A percentile compares a stretch with the other conserved stretches of the same genome.
Evolutionary conservation across 768 basidiomycete species (phyloP).

Genomic region (Calocera viscosa): DNA sequence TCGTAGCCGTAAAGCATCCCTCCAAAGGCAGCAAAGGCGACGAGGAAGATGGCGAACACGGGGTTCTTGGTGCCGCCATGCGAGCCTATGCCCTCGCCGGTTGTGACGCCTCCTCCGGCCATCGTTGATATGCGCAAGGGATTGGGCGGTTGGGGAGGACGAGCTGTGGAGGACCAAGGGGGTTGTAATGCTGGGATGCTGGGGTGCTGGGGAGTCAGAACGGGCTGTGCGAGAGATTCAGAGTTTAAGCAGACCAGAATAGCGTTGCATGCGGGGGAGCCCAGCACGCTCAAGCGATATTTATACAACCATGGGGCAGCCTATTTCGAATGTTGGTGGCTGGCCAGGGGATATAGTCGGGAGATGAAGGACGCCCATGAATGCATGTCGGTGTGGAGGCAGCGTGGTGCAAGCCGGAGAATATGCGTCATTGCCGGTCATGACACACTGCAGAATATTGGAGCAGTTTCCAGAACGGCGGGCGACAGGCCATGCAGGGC

Average conservation of each 20-base stretch:
- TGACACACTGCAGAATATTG: background rate
- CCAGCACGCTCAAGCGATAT: background rate
- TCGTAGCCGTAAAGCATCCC: constrained; percentile 46
- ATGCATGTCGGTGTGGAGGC: no score
- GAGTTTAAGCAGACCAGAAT: constrained; percentile 7
- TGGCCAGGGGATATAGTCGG: no score
- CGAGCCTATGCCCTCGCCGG: background rate
- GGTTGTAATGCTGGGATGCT: background rate
- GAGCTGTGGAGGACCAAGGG: background rate
- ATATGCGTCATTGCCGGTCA: no score
- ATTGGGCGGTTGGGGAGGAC: background rate
- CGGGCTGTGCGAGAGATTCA: background rate
- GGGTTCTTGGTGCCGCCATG: constrained; percentile 5
- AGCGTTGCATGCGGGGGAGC: background rate
- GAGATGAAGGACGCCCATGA: no score
- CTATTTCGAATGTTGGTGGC: no score
- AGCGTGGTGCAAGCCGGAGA: no score
- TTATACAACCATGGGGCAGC: background rate
- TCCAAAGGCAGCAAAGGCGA: constrained; percentile 25
- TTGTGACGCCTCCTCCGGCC: constrained; percentile 10
- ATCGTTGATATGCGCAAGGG: background rate
- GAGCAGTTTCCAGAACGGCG: background rate
- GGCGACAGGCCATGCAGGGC: background rate
- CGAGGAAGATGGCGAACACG: constrained; percentile 19
- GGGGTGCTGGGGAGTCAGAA: background rate